Evolutionary conservation across 2,329 filamentous ascomycete genomes (phyloP).

Genomic region (Parasarocladium wereldwijsianum): DNA sequence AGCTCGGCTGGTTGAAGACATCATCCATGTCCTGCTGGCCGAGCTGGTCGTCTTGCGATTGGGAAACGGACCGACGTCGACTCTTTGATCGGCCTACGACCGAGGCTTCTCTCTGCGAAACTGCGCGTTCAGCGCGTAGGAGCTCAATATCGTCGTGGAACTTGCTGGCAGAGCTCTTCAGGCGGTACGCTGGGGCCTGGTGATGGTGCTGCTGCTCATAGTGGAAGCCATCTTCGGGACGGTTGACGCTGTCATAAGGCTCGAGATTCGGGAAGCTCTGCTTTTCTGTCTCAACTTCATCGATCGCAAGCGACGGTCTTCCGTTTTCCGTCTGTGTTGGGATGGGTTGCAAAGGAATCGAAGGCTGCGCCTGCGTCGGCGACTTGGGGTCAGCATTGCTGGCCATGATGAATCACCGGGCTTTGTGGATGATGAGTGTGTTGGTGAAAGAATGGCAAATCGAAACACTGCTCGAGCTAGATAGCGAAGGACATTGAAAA

Average conservation of each 20-base stretch:
- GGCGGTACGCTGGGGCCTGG: slow-evolving; percentile 4
- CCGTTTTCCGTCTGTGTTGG: too few species aligned
- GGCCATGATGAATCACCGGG: too few species aligned
- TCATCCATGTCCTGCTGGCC: slow-evolving; percentile 22
- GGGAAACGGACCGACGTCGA: neutral
- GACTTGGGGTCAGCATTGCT: too few species aligned
- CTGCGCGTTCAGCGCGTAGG: slow-evolving; percentile 28
- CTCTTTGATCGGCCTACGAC: slow-evolving; percentile 14
- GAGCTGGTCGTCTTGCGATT: slow-evolving; percentile 1
- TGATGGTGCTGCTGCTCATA: too few species aligned
- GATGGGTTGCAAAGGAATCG: too few species aligned
- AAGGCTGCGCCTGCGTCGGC: too few species aligned
- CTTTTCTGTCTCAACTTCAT: slow-evolving; percentile 5
- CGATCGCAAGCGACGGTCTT: slow-evolving; percentile 1
- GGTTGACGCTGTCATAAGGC: slow-evolving; percentile 17
- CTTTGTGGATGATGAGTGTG: too few species aligned
- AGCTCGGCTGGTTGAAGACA: slow-evolving; percentile 25
- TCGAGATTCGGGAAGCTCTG: slow-evolving; percentile 11
- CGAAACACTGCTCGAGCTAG: too few species aligned
- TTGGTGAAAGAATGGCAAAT: too few species aligned
- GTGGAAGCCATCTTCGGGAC: slow-evolving; percentile 11
- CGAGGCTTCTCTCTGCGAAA: slow-evolving; percentile 28
- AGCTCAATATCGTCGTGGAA: slow-evolving; percentile 34
- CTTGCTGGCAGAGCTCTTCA: slow-evolving; percentile 20
- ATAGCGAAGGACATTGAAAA: too few species aligned